Evolutionary conservation across 495 filamentous ascomycete genomes (phyloP), one percentile per base, ranked within the genome.

Genomic region (Podospora tetraspora): DNA sequence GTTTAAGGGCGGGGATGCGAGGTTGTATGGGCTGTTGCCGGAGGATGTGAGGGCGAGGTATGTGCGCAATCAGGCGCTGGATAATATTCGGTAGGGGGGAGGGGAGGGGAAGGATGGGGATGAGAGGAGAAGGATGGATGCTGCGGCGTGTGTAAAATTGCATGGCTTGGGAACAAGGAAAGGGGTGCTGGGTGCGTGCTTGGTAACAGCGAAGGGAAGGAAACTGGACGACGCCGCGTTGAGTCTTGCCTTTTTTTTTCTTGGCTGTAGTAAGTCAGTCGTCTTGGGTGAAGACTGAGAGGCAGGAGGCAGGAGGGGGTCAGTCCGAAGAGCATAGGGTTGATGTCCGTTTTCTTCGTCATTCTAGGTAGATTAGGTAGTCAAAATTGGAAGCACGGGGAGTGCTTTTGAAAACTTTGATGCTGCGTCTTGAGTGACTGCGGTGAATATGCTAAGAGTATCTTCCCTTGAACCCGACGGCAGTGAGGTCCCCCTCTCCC

Each of bases 11-110:
- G 71, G 65, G 0, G 74, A 78, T 66, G 27, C 62, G 21, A 72
- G 74, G 57, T 43, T 78, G 64, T 74, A 71, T 32, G 58, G 66
- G 8, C 63, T 78, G 66, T 61, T 78, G 65, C 75, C 76, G 37
- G 68, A 72, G 62, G 76, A 78, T 70, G 70, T 78, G 6, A 66
- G 61, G 70, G 73, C 60, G 2, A 60, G 61, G 68, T 76, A 78
- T 62, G 66, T 75, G 73, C 32, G 75, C 23, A 58, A 56, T 32
- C 63, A 71, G 70, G 75, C 73, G 58, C 66, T 78, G 62, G 75
- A 70, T 56, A 71, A 27, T 21, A 64, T 76, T 34, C 25, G 70
- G 71, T 57, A 3, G 66, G 23, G 10, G 30, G 61, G 37, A 22
- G 0, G 24, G 24, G 16, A 12, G 9, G 23, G 34, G 32, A 0